Evolutionary conservation across 2,329 filamentous ascomycete species (phyloP), one percentile per base, ranked within the genome.

Genomic region (Stachybotrys elegans): DNA sequence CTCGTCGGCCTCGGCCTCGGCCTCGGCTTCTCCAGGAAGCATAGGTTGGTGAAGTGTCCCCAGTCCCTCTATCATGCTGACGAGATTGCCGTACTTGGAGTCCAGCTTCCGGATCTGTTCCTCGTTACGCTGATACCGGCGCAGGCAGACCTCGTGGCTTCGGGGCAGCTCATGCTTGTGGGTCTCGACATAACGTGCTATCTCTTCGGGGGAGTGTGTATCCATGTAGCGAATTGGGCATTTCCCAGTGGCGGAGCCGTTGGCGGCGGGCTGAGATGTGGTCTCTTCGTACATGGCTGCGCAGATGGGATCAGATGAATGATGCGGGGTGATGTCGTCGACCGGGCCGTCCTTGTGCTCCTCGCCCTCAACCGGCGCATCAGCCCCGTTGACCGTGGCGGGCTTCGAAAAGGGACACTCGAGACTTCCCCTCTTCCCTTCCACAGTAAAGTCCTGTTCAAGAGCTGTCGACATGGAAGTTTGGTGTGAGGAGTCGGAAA

Each of bases 141-240:
- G 84, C 48, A 97, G 83, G 63, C 92, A 97, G 36, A 96, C 80
- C 61, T 94, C 89, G 66, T 97, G 92, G 61, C 90, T 96, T 55
- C 92, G 81, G 9, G 92, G 92, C 43, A 97, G 79, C 63, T 95
- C 87, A 66, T 97, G 91, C 64, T 96, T 96, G 70, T 96, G 91
- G 42, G 84, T 90, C 63, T 96, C 88, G 58, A 97, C 89, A 63
- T 95, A 97, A 57, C 86, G 81, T 13, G 92, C 92, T 49, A 97
- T 84, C 60, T 96, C 91, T 68, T 95, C 88, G 2, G 92, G 88
- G 3, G 89, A 90, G 60, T 95, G 91, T 62, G 95, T 85, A 64
- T 96, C 86, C 59, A 96, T 73, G 68, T 86, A 96, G 39, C 92
- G 86, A 48, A 97, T 97, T 3, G 92, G 92, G 64, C 92, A 97